Percentiles rank a stretch among this genome's conserved stretches.
Evolutionary conservation across 805 yeast genomes (phyloP).

Genomic region (Ogataea angusta): DNA sequence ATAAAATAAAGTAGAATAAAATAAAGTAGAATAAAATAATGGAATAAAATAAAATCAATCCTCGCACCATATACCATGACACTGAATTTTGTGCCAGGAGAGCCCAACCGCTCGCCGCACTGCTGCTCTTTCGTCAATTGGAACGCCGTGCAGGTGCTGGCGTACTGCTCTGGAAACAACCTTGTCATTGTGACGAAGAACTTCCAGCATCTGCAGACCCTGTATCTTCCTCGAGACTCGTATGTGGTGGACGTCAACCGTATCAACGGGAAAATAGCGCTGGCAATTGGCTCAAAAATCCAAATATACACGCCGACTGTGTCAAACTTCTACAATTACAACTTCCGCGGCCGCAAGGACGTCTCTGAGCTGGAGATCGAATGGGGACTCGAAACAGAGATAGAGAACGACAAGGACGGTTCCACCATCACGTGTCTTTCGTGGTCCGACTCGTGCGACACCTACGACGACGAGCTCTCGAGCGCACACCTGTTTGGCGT

Average conservation of each 20-base stretch:
- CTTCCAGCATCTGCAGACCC: constrained; percentile 63
- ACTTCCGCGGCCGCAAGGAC: constrained; percentile 33
- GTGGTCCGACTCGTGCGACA: constrained; percentile 36
- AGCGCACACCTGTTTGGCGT: constrained; percentile 28
- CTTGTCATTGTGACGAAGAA: constrained; percentile 60
- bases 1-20: background rate
- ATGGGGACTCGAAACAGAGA: constrained; percentile 31
- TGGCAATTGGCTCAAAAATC: constrained; percentile 44
- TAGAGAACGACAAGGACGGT: constrained; percentile 22
- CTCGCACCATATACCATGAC: constrained; percentile 41
- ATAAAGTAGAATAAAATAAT: background rate
- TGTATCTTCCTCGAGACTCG: constrained; percentile 68
- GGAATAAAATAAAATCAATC: constrained; percentile 1
- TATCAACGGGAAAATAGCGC: constrained; percentile 59
- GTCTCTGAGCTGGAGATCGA: constrained; percentile 29
- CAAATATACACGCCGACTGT: constrained; percentile 55
- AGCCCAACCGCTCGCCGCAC: constrained; percentile 59
- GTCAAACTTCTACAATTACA: constrained; percentile 39
- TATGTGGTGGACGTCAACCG: constrained; percentile 61
- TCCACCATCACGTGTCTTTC: constrained; percentile 29
- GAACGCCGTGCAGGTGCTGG: constrained; percentile 61
- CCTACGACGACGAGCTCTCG: constrained; percentile 25
- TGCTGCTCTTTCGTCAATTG: constrained; percentile 60
- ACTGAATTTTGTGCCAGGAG: constrained; percentile 78
- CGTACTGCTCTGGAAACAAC: constrained; percentile 87